Conservation (phyloP, 2,329 filamentous ascomycete species). For the Penicillium brevicompactum region DNA sequence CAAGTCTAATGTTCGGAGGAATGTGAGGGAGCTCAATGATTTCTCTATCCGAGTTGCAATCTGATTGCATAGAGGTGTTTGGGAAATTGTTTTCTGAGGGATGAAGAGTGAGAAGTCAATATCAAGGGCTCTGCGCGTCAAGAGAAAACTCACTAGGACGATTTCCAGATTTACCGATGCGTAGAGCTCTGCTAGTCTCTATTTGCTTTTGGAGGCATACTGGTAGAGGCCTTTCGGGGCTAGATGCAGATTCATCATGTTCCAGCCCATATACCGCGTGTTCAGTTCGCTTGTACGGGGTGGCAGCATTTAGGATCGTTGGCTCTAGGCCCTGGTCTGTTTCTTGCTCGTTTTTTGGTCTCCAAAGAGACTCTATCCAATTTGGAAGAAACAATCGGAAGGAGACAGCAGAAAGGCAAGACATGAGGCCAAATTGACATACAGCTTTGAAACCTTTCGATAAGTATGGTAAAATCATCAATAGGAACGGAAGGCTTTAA, state of each 20-base stretch:
- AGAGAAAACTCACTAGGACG: not conserved
- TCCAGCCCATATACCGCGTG: not conserved
- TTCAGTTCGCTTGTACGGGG: not conserved
- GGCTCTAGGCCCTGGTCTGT: not conserved
- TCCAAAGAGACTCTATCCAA: not conserved
- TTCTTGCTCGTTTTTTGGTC: not conserved
- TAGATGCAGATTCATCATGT: too few species aligned
- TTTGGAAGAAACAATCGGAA: constrained; percentile 1
- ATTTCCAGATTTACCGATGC: too few species aligned
- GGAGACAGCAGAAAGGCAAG: not conserved
- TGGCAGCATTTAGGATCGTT: not conserved
- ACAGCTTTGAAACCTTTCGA: not conserved
- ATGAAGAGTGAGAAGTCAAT: not conserved
- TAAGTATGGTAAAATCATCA: not conserved
- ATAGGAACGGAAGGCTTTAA: not conserved
- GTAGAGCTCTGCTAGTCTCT: too few species aligned
- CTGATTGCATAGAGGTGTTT: not conserved
- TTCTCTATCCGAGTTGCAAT: not conserved
- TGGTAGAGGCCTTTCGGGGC: too few species aligned
- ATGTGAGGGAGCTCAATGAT: not conserved
- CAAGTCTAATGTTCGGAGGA: not conserved
- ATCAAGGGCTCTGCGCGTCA: not conserved
- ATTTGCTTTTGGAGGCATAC: too few species aligned
- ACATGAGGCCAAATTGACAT: too few species aligned
- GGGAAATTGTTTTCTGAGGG: not conserved